phyloP scores from a whole-genome alignment of 805 yeast genomes.

The Kluyveromyces wickerhamii region DNA sequence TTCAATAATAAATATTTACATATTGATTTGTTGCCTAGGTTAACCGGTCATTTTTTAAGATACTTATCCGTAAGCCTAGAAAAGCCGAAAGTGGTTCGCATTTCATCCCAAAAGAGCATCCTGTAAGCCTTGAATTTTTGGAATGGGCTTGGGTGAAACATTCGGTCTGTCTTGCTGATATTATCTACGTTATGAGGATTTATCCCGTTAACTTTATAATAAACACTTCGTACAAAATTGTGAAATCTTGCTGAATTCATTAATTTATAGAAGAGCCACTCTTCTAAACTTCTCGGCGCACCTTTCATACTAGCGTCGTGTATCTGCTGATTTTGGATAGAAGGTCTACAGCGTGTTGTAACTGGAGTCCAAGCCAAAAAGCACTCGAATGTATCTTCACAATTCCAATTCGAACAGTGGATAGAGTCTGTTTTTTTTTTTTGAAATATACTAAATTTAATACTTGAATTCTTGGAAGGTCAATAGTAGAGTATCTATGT shows the following conservation, averaged over 20 bases:
- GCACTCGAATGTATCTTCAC: too few species aligned
- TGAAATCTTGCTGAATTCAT: slow-evolving; percentile 54
- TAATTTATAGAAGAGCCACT: slow-evolving; percentile 40
- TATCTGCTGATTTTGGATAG: too few species aligned
- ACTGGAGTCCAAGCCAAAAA: too few species aligned
- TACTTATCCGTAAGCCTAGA: slow-evolving; percentile 15
- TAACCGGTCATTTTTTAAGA: slow-evolving; percentile 10
- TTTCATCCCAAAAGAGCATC: slow-evolving; percentile 51
- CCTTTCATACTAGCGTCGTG: slow-evolving; percentile 11
- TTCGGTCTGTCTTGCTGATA: slow-evolving; percentile 6
- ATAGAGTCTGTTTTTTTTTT: too few species aligned
- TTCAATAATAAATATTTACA: too few species aligned
- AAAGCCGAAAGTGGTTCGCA: slow-evolving; percentile 48
- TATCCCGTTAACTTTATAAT: slow-evolving; percentile 54
- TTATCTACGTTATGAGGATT: slow-evolving; percentile 34
- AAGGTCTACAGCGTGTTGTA: too few species aligned
- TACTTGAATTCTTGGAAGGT: too few species aligned
- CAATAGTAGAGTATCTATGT: too few species aligned
- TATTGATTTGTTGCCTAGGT: too few species aligned
- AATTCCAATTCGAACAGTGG: too few species aligned
- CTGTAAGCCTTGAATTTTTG: slow-evolving; percentile 59
- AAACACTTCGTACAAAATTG: slow-evolving; percentile 51
- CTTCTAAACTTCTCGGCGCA: slow-evolving; percentile 37
- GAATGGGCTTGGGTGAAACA: slow-evolving; percentile 36
- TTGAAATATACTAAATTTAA: too few species aligned